Evolutionary conservation across 306 rosid species (phyloP).

Genomic region (Sechiopsis laciniata): DNA sequence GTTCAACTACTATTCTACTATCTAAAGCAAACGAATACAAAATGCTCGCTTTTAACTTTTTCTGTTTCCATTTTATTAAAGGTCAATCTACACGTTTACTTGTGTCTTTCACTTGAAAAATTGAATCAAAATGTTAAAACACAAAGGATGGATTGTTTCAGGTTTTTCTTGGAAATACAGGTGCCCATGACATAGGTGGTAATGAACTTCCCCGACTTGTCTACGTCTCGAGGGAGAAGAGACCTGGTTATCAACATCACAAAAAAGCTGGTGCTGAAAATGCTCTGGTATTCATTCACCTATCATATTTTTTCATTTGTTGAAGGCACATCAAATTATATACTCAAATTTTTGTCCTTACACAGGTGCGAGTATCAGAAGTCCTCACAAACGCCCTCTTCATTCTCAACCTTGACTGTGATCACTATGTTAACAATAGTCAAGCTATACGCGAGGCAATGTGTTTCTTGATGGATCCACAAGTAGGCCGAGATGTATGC

Average conservation of each 20-base stretch:
- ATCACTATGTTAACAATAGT: slow-evolving; percentile 94
- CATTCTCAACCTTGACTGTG: slow-evolving; percentile 99
- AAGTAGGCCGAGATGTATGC: slow-evolving; percentile 65
- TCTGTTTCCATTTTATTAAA: not conserved
- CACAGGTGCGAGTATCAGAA: slow-evolving; percentile 90
- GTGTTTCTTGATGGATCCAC: slow-evolving; percentile 98
- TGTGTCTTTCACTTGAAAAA: slow-evolving; percentile 1
- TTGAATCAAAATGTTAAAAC: slow-evolving; percentile 6
- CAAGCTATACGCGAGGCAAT: slow-evolving; percentile 92
- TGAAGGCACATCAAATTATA: slow-evolving; percentile 20
- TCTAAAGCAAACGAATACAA: no score
- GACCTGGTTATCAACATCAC: slow-evolving; percentile 96
- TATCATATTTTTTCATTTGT: slow-evolving; percentile 17
- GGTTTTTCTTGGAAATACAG: slow-evolving; percentile 93
- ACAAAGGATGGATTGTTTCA: slow-evolving; percentile 24
- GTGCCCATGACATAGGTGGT: slow-evolving; percentile 82
- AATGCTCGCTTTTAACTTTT: not conserved
- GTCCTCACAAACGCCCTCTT: slow-evolving; percentile 93
- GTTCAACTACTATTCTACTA: not conserved
- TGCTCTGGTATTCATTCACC: slow-evolving; percentile 60
- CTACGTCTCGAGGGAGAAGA: slow-evolving; percentile 94
- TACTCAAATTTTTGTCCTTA: slow-evolving; percentile 28
- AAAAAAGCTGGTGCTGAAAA: slow-evolving; percentile 99
- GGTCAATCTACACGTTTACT: no score
- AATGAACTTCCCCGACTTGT: slow-evolving; percentile 85